Conservation (phyloP, 257 asterid species). For the Phtheirospermum japonicum region DNA sequence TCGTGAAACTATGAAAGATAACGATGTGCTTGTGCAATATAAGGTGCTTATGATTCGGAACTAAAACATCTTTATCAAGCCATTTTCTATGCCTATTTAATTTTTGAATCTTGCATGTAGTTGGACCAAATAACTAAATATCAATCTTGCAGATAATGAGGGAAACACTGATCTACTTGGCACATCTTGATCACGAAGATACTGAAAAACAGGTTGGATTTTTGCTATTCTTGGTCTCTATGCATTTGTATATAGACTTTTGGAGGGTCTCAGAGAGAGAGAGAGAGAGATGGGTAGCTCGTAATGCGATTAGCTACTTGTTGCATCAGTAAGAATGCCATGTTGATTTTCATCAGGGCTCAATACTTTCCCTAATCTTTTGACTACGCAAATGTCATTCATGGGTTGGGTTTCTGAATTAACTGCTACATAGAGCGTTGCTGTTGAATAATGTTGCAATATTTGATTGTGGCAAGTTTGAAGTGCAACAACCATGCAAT, state of each 20-base stretch:
- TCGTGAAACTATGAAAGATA: slow-evolving; percentile 98
- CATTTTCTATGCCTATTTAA: slow-evolving; percentile 19
- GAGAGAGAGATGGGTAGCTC: background rate
- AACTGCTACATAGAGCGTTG: background rate
- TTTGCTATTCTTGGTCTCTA: background rate
- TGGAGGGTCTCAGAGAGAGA: background rate
- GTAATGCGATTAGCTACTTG: background rate
- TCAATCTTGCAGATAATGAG: slow-evolving; percentile 82
- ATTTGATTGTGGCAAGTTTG: background rate
- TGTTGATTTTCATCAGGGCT: background rate
- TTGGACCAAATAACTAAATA: slow-evolving; percentile 15
- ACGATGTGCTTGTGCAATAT: slow-evolving; percentile 94
- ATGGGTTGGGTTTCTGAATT: background rate
- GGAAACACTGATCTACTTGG: slow-evolving; percentile 91
- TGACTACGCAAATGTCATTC: background rate
- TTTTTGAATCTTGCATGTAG: slow-evolving; percentile 13
- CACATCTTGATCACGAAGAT: slow-evolving; percentile 98
- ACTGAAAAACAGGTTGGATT: slow-evolving; percentile 85
- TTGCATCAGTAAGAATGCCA: background rate
- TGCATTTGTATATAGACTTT: background rate
- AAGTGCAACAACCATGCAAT: background rate
- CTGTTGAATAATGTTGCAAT: background rate
- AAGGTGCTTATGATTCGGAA: slow-evolving; percentile 50
- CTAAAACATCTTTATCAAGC: slow-evolving; percentile 12
- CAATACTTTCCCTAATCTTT: background rate